These are phyloP conservation scores for Pholiota conissans DNA, from an alignment of 768 basidiomycete species.

Conservation along the genomic window DNA sequence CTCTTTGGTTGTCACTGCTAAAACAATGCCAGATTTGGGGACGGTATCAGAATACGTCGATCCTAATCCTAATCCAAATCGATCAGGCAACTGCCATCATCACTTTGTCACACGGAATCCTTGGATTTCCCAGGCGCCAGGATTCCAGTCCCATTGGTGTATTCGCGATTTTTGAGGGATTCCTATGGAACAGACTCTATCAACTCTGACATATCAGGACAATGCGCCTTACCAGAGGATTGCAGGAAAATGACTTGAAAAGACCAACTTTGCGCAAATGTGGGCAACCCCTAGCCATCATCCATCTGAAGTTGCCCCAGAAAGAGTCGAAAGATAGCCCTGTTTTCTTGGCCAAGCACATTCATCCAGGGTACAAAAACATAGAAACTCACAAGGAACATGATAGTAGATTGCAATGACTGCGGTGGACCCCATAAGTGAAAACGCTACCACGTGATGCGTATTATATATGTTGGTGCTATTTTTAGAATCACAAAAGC, in stretches of 20 bases:
- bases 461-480: neutral
- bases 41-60: slow-evolving; percentile 7
- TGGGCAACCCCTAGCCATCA: too few relatives aligned
- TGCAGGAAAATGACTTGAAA: too few relatives aligned
- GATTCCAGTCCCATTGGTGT: too few relatives aligned
- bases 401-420: neutral
- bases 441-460: neutral
- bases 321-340: neutral
- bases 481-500: neutral
- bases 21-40: slow-evolving; percentile 13
- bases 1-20: slow-evolving; percentile 11
- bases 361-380: neutral
- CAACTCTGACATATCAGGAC: neutral
- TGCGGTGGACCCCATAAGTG: neutral
- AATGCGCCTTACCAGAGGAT: neutral
- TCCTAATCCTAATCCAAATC: slow-evolving; percentile 2
- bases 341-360: neutral
- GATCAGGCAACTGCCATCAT: slow-evolving; percentile 9
- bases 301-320: too few relatives aligned
- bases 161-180: too few relatives aligned
- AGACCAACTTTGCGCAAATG: too few relatives aligned
- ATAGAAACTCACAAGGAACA: neutral
- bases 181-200: neutral
- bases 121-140: neutral
- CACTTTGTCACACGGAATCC: neutral